These are phyloP conservation scores for Aschersonia sp. DNA, from an alignment of 2,329 filamentous ascomycete genomes.

Conservation along the genomic window DNA sequence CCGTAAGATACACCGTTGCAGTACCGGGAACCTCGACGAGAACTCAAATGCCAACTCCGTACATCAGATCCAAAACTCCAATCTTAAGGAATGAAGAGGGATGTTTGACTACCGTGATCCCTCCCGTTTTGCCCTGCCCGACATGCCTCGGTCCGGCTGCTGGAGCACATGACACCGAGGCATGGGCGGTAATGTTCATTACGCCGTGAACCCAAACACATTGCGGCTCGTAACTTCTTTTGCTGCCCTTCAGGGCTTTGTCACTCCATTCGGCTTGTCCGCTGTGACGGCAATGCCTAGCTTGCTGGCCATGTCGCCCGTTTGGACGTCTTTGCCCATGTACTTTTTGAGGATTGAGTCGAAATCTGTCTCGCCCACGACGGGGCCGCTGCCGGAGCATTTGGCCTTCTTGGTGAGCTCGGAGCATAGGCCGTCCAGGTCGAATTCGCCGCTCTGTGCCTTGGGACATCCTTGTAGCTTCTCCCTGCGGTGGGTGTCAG, in stretches of 20 bases:
- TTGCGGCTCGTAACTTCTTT: no score
- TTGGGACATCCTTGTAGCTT: slow-evolving; percentile 75
- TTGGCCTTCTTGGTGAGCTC: slow-evolving; percentile 93
- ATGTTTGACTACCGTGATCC: no score
- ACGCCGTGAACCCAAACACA: no score
- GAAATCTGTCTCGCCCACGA: slow-evolving; percentile 81
- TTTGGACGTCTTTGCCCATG: slow-evolving; percentile 28
- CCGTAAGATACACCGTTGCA: no score
- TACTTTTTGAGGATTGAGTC: slow-evolving; percentile 61
- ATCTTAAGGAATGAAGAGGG: no score
- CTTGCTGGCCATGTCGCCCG: slow-evolving; percentile 22
- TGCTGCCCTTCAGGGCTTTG: slow-evolving; percentile 2
- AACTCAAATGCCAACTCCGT: no score
- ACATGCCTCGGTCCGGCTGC: no score
- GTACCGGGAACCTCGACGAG: no score
- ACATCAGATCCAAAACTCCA: no score
- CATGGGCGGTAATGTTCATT: no score
- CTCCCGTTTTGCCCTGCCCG: no score
- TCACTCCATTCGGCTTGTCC: slow-evolving; percentile 8
- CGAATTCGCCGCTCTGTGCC: slow-evolving; percentile 81
- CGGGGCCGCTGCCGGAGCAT: slow-evolving; percentile 80
- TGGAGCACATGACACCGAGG: no score
- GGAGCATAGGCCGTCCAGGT: slow-evolving; percentile 83
- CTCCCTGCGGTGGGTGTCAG: slow-evolving; percentile 53
- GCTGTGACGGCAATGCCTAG: slow-evolving; percentile 43